Base-by-base conservation (phyloP, 2,329 filamentous ascomycete genomes). In the Fonsecaea pedrosoi region DNA sequence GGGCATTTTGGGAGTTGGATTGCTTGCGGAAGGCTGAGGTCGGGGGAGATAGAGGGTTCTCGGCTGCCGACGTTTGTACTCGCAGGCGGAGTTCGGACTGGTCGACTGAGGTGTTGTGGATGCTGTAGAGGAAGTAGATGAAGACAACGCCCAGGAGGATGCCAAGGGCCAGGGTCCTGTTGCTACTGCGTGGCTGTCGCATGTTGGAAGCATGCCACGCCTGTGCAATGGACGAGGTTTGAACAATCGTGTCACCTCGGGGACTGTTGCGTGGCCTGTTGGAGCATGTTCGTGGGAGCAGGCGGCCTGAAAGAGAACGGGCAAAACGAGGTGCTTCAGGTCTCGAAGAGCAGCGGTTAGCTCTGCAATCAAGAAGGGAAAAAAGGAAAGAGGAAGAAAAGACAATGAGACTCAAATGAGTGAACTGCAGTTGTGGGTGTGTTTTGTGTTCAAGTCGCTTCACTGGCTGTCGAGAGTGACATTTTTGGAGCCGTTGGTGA, bases 21-120 rank as follows among this genome's bases (percentile, higher is more conserved):
- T 86, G 82, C 76, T 92, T 94, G 75, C 86, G 84, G 79, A 92
- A 92, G 38, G 90, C 89, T 65, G 90, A 87, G 25, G 90, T 91
- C 9, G 90, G 90, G 66, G 90, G 90, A 10, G 89, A 92, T 66
- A 92, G 85, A 65, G 86, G 87, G 76, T 91, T 89, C 54, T 88
- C 84, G 62, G 90, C 89, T 45, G 89, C 84, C 71, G 82, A 82
- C 74, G 82, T 78, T 64, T 79, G 74, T 71, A 86, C 79, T 75
- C 84, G 82, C 74, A 84, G 80, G 60, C 81, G 78, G 18, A 68
- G 68, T 59, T 72, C 66, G 55, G 68, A 60, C 34, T 42, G 60
- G 60, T 66, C 63, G 61, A 67, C 35, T 62, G 68, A 56, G 48
- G 64, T 45, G 57, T 64, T 45, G 54, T 48, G 62, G 70, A 72